phyloP scores from a whole-genome alignment of 2,329 filamentous ascomycete genomes.

The Fusarium illudens region DNA sequence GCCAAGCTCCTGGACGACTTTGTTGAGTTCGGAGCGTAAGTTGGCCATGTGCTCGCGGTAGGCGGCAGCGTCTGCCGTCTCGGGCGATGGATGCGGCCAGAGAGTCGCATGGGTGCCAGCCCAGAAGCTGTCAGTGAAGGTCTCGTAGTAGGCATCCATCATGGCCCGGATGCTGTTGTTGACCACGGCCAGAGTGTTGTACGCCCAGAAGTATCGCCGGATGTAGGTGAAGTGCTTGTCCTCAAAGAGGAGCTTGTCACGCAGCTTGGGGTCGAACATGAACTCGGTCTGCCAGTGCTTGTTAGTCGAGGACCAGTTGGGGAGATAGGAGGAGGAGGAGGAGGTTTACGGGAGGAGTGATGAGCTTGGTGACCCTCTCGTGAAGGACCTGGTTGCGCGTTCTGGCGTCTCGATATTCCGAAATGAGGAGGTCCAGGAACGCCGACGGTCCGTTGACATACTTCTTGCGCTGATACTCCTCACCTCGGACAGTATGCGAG shows the following conservation, averaged over 20 bases:
- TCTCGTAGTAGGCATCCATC: constrained; percentile 64
- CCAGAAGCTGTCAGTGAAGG: constrained; percentile 68
- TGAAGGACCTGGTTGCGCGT: constrained; percentile 67
- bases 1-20: constrained; percentile 59
- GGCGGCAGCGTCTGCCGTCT: constrained; percentile 54
- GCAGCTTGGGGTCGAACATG: constrained; percentile 64
- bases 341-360: constrained; percentile 56
- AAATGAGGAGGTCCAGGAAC: constrained; percentile 65
- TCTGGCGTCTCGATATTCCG: constrained; percentile 68
- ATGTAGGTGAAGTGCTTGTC: constrained; percentile 69
- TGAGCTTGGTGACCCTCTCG: constrained; percentile 64
- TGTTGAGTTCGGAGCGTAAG: constrained; percentile 59
- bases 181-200: constrained; percentile 67
- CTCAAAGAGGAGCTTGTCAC: constrained; percentile 68
- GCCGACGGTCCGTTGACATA: constrained; percentile 70
- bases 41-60: constrained; percentile 59
- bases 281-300: constrained; percentile 55
- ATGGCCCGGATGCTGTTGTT: constrained; percentile 68
- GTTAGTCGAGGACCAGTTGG: constrained; percentile 10
- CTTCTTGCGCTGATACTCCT: constrained; percentile 61
- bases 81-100: constrained; percentile 62
- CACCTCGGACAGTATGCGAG: constrained; percentile 62
- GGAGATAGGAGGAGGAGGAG: background rate
- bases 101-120: constrained; percentile 61
- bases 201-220: constrained; percentile 69